These are phyloP conservation scores for Fusarium sororula DNA, from an alignment of 2,329 filamentous ascomycete species.

Conservation along the genomic window DNA sequence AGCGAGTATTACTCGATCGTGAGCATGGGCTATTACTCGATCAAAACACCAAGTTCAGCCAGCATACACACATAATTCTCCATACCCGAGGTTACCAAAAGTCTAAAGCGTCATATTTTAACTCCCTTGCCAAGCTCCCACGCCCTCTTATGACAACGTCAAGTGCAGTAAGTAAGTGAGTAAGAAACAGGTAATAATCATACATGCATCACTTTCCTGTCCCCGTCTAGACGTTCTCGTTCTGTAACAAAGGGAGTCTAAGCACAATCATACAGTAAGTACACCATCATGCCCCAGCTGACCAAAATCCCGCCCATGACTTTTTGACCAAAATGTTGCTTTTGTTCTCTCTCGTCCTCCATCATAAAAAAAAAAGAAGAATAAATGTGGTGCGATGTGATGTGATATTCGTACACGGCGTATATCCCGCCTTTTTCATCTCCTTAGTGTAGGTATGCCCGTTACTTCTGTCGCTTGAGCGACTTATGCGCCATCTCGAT, in stretches of 20 bases:
- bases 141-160: conserved; percentile 1
- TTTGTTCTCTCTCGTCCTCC: background rate
- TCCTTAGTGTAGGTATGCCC: background rate
- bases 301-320: background rate
- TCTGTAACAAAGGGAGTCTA: conserved; percentile 20
- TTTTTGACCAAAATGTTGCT: background rate
- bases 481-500: conserved; percentile 95
- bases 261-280: conserved; percentile 34
- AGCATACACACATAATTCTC: background rate
- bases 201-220: conserved; percentile 31
- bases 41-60: conserved; percentile 17
- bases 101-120: conserved; percentile 3
- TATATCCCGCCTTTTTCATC: conserved; percentile 8
- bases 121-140: background rate
- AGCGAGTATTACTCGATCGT: background rate
- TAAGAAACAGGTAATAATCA: conserved; percentile 36
- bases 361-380: conserved; percentile 21
- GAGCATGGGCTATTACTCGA: conserved; percentile 21
- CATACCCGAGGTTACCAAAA: conserved; percentile 2
- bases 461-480: conserved; percentile 84
- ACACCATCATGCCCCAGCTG: conserved; percentile 26
- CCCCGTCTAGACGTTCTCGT: conserved; percentile 12
- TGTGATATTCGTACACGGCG: conserved; percentile 36
- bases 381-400: conserved; percentile 14
- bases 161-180: conserved; percentile 9